Base-by-base conservation (phyloP, 2,329 filamentous ascomycete genomes). In the Sclerotinia glacialis region DNA sequence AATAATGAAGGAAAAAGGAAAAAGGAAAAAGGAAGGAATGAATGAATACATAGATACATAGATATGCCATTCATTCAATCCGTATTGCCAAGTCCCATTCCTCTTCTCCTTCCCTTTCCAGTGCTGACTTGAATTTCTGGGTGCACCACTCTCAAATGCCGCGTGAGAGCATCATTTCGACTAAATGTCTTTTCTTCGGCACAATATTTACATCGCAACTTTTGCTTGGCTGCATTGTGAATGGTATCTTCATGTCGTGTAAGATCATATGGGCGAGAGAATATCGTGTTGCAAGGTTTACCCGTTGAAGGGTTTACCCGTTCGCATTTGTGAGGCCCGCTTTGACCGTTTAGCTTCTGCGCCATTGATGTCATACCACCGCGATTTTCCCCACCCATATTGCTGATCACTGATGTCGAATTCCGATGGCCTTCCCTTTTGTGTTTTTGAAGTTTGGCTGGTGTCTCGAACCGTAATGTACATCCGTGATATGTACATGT, bases 181-280 rank as follows among this genome's bases (percentile, higher is more conserved):
- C 93, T 97, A 76, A 99, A 99, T 0, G 92, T 96, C 84, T 98
- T 98, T 76, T 98, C 94, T 74, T 98, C 93, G 1, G 91, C 93
- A 79, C 95, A 99, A 58, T 97, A 80, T 69, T 93, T 88, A 78
- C 95, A 99, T 54, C 92, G 89, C 9, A 97, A 93, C 81, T 98
- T 98, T 78, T 93, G 89, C 83, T 97, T 97, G 74, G 91, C 88
- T 1, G 88, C 89, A 73, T 97, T 97, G 83, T 98, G 95, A 71
- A 98, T 98, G 0, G 95, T 98, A 72, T 97, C 94, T 78, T 99
- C 95, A 76, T 99, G 95, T 28, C 95, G 85, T 0, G 95, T 99
- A 63, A 99, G 83, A 78, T 99, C 95, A 82, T 99, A 99, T 1
- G 95, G 95, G 26, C 95, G 84, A 0, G 94, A 97, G 79, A 99